Evolutionary conservation across 192 early-diverging fungal genomes (phyloP).

Genomic region (Chytriomyces confervae): DNA sequence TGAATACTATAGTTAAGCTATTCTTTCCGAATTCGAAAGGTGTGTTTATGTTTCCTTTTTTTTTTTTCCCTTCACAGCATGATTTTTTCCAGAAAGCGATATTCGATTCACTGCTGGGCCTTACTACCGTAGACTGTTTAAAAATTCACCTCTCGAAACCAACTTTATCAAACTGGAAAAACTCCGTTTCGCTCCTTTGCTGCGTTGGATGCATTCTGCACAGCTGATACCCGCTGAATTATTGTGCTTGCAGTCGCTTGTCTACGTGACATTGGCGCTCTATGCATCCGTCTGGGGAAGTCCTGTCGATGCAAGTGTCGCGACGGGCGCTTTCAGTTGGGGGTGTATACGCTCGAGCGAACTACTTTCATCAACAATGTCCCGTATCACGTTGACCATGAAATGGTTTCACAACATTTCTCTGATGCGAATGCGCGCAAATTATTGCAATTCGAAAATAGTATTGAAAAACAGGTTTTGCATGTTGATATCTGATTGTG

Average conservation of each 20-base stretch:
- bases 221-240: conserved; percentile 76
- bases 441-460: not conserved
- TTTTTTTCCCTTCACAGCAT: not conserved
- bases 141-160: conserved; percentile 21
- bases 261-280: conserved; percentile 39
- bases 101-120: conserved; percentile 40
- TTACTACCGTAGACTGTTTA: conserved; percentile 47
- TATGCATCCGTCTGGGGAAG: not conserved
- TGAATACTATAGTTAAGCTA: conserved; percentile 79
- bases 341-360: conserved; percentile 54
- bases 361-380: conserved; percentile 62
- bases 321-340: conserved; percentile 13
- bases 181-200: not conserved
- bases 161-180: conserved; percentile 15
- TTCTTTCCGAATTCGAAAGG: conserved; percentile 68
- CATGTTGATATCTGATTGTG: not conserved
- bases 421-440: not conserved
- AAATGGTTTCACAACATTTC: not conserved
- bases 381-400: conserved; percentile 59
- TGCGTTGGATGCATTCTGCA: conserved; percentile 48
- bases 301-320: conserved; percentile 5
- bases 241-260: conserved; percentile 65
- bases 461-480: conserved; percentile 20
- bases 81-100: not conserved
- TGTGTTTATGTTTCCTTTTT: conserved; percentile 11